Percentiles rank a stretch among this genome's conserved stretches.
phyloP scores from a whole-genome alignment of 768 basidiomycete genomes.

The Filobasidium floriforme region DNA sequence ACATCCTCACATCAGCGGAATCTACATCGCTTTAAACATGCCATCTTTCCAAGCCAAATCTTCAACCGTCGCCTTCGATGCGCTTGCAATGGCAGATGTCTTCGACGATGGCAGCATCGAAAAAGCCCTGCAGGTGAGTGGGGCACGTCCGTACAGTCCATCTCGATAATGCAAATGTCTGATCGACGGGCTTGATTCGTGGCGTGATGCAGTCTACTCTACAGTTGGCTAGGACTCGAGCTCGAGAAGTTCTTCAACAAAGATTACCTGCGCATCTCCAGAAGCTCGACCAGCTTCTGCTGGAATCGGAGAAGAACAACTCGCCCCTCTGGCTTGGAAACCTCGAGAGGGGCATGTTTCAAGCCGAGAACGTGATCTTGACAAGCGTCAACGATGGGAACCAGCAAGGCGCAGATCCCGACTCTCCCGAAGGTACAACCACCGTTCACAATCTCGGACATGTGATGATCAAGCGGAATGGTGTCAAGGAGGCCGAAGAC shows the following conservation, averaged over 20 bases:
- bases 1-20: too few relatives aligned
- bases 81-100: background rate
- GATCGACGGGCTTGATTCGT: background rate
- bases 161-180: background rate
- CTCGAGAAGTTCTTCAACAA: slow-evolving; percentile 1
- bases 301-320: slow-evolving; percentile 1
- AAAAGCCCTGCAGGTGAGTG: background rate
- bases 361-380: slow-evolving; percentile 12
- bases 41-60: slow-evolving; percentile 3
- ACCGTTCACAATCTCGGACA: background rate
- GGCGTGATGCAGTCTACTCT: background rate
- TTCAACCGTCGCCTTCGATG: slow-evolving; percentile 7
- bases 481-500: background rate
- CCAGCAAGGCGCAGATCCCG: background rate
- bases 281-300: slow-evolving; percentile 5
- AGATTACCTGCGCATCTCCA: slow-evolving; percentile 5
- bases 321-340: slow-evolving; percentile 17
- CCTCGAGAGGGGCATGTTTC: slow-evolving; percentile 9
- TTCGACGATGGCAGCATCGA: background rate
- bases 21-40: background rate
- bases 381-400: background rate
- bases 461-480: background rate
- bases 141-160: background rate
- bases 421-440: background rate
- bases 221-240: background rate